Conservation (phyloP, 192 early-diverging fungal genomes). For the Dispira parvispora region DNA sequence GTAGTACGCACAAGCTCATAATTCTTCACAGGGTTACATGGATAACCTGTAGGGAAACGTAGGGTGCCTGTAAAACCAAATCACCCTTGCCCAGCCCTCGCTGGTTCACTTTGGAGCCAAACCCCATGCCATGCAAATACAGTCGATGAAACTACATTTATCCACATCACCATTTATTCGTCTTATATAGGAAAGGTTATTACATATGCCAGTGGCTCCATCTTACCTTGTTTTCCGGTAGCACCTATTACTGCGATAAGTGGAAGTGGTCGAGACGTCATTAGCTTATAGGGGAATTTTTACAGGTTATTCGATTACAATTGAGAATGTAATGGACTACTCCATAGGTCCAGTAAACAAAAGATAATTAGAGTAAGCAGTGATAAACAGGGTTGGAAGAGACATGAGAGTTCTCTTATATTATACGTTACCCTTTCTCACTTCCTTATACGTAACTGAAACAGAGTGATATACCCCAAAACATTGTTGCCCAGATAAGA, state of each 20-base stretch:
- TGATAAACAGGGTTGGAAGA: too few relatives aligned
- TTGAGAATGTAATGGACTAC: too few relatives aligned
- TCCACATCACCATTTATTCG: neutral
- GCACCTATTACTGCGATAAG: slow-evolving; percentile 13
- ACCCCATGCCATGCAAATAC: neutral
- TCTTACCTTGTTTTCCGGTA: slow-evolving; percentile 11
- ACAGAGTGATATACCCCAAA: too few relatives aligned
- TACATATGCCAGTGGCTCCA: neutral
- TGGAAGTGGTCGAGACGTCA: too few relatives aligned
- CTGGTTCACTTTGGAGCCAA: neutral
- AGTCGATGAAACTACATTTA: neutral
- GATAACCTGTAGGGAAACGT: neutral
- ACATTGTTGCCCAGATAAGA: too few relatives aligned
- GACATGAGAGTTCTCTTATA: too few relatives aligned
- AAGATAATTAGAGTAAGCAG: too few relatives aligned
- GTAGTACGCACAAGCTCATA: neutral
- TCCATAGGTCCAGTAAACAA: too few relatives aligned
- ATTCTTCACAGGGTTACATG: neutral
- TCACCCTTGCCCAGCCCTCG: neutral
- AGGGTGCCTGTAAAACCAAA: neutral
- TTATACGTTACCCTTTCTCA: too few relatives aligned
- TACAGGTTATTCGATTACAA: too few relatives aligned
- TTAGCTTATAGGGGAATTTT: too few relatives aligned
- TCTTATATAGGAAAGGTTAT: neutral
- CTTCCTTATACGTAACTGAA: too few relatives aligned